Base-by-base conservation (phyloP, 805 yeast genomes). In the Nakazawaea wickerhamii region DNA sequence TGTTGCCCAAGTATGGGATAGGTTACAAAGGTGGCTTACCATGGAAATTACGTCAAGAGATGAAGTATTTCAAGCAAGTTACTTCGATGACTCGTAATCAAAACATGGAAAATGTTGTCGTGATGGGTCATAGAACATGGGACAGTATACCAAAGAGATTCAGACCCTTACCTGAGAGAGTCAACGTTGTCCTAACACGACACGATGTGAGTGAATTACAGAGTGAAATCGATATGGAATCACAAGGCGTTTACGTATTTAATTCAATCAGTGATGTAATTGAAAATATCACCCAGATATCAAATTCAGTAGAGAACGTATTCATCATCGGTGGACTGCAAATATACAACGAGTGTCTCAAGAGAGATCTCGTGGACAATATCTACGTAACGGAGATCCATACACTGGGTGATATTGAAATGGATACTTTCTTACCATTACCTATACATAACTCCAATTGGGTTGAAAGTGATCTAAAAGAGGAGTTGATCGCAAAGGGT, bases 81-180 rank as follows among this genome's bases (percentile, higher is more conserved):
- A 93, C 99, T 0, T 62, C 79, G 3, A 58, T 57, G 3, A 60
- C 64, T 18, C 35, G 36, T 5, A 57, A 54, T 19, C 58, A 63
- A n/a, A 45, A 45, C 1, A 64, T 61, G 47, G 55, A 50, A 30
- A 87, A 88, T 57, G 95, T 86, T 0, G 98, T 93, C 11, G 71
- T 93, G 3, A 93, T 93, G 99, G 99, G 99, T 11, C 73, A 97
- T 46, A 84, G 81, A 56, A 91, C 98, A 2, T 93, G 97, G 95
- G 93, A 89, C 25, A 85, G 95, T 6, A 90, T 93, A 25, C 98
- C 99, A 0, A 48, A 62, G 1, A 80, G 73, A 57, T 93, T 88
- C 63, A 69, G 95, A 48, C 99, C 99, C 0, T 68, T 93, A 35
- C 81, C 82, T 3, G 77, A 70, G 38, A 71, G 99, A 44, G 44